Evolutionary conservation across 2,329 filamentous ascomycete genomes (phyloP), one percentile per base, ranked within the genome.

Genomic region (Exophiala sideris): DNA sequence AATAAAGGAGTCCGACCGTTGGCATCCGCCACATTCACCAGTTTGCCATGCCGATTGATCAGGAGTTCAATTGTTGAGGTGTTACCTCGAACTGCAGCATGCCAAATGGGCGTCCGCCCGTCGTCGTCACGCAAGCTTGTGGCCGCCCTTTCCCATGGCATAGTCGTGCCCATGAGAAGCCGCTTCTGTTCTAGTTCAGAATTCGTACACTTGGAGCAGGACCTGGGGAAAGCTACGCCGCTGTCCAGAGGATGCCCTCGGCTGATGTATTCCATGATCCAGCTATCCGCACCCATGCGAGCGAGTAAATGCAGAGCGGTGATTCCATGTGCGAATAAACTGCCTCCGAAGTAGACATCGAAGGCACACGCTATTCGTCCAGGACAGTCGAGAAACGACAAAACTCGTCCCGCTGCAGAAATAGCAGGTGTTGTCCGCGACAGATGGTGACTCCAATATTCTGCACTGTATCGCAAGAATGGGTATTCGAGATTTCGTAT

Each of bases 301-400:
- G 50, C 50, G 18, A 53, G 50, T 9, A 53, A 20, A 38, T 53
- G 50, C 6, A 53, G 34, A 33, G 45, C 33, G 24, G 24, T 41
- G 3, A 5, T 1, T 11, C 38, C 38, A 29, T 48, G 45, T 11
- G 5, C 35, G 6, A 3, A 44, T 29, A 3, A 42, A 20, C 16
- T 10, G 10, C 16, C 2, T 21, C 12, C 16, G 10, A 7, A 10
- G 6, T 21, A 3, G 14, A 2, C 40, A 2, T 20, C 16, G 9
- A 8, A 29, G 9, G 41, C 41, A n/a, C 41, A 24, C 18, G 20
- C 21, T 9, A 44, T 24, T n/a, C n/a, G 24, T n/a, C 41, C 41
- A 44, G n/a, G 29, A 14, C 29, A 14, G 41, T 44, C 41, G 7
- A 44, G 41, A 24, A 44, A 44, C n/a, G 41, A 24, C 4, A 44